A percentile compares a stretch with the other conserved stretches of the same genome.
phyloP scores from a whole-genome alignment of 768 basidiomycete species.

The Kwoniella sp. region DNA sequence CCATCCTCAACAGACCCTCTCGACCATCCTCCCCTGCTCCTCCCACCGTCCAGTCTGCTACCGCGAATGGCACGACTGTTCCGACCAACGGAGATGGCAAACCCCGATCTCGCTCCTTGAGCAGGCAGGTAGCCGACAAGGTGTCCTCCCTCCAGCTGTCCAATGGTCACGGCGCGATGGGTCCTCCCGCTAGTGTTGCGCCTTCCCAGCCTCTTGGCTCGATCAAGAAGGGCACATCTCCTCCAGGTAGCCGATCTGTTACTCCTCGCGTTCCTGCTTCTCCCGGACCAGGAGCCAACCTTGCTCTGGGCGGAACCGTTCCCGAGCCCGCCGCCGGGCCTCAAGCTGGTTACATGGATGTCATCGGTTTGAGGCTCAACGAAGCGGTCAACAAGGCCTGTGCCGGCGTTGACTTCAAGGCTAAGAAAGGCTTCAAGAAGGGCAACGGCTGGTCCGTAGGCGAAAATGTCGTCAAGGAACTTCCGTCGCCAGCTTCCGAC shows the following conservation, averaged over 20 bases:
- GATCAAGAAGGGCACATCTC: constrained; percentile 29
- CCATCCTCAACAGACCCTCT: constrained; percentile 54
- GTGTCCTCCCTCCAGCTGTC: constrained; percentile 32
- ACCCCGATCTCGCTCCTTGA: constrained; percentile 43
- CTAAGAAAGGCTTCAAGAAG: constrained; percentile 49
- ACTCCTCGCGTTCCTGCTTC: constrained; percentile 38
- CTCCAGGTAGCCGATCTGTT: constrained; percentile 42
- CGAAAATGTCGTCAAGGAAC: constrained; percentile 52
- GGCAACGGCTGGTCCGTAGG: constrained; percentile 52
- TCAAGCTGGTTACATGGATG: constrained; percentile 51
- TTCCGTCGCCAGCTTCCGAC: constrained; percentile 49
- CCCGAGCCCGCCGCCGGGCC: constrained; percentile 31
- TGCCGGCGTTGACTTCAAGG: constrained; percentile 50
- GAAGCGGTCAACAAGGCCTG: constrained; percentile 54
- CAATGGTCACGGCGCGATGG: constrained; percentile 24
- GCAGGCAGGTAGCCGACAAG: constrained; percentile 42
- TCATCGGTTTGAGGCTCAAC: constrained; percentile 50
- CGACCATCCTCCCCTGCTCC: constrained; percentile 53
- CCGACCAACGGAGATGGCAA: constrained; percentile 24
- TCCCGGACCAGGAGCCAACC: constrained; percentile 19
- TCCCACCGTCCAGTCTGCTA: constrained; percentile 37
- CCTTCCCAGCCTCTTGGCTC: constrained; percentile 26
- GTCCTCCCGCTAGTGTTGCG: constrained; percentile 18
- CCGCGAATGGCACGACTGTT: constrained; percentile 30
- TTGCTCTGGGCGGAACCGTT: constrained; percentile 9